These are phyloP conservation scores for Fomes fomentarius DNA, from an alignment of 1,284 basidiomycete genomes.

Conservation along the genomic window DNA sequence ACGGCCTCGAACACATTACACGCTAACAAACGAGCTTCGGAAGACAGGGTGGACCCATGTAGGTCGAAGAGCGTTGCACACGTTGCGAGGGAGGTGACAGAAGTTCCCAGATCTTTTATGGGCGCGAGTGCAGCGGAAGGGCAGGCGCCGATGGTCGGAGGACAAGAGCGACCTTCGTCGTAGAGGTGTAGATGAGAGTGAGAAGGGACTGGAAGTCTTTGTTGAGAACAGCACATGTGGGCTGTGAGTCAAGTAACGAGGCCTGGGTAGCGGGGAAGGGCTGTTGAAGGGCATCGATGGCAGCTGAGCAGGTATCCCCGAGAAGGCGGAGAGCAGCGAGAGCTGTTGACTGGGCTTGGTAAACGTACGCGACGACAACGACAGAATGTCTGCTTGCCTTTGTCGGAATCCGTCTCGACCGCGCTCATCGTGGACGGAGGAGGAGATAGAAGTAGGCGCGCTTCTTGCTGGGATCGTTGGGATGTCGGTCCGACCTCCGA, in stretches of 20 bases:
- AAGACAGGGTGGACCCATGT: slow-evolving; percentile 58
- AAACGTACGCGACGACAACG: slow-evolving; percentile 7
- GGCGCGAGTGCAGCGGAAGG: slow-evolving; percentile 57
- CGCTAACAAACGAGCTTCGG: slow-evolving; percentile 48
- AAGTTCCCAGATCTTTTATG: slow-evolving; percentile 58
- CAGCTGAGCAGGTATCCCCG: slow-evolving; percentile 48
- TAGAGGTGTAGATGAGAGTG: slow-evolving; percentile 58
- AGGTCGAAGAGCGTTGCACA: slow-evolving; percentile 56
- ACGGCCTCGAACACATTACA: slow-evolving; percentile 52
- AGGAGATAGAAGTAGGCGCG: too few species aligned
- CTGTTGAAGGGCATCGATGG: slow-evolving; percentile 38
- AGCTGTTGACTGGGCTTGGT: slow-evolving; percentile 26
- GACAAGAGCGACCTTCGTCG: slow-evolving; percentile 68
- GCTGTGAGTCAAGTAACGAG: slow-evolving; percentile 27
- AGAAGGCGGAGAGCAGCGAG: slow-evolving; percentile 29
- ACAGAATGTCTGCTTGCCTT: slow-evolving; percentile 20
- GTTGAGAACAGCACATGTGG: slow-evolving; percentile 45
- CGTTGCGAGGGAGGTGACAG: slow-evolving; percentile 59
- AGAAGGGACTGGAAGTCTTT: slow-evolving; percentile 65
- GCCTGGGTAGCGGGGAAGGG: slow-evolving; percentile 12
- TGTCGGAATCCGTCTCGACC: slow-evolving; percentile 12
- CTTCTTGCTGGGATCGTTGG: too few species aligned
- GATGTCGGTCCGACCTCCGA: too few species aligned
- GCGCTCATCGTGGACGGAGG: slow-evolving; percentile 18
- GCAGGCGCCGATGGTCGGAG: slow-evolving; percentile 64